phyloP scores from a whole-genome alignment of 148 eudicot species.

The Amaranthus palmeri region DNA sequence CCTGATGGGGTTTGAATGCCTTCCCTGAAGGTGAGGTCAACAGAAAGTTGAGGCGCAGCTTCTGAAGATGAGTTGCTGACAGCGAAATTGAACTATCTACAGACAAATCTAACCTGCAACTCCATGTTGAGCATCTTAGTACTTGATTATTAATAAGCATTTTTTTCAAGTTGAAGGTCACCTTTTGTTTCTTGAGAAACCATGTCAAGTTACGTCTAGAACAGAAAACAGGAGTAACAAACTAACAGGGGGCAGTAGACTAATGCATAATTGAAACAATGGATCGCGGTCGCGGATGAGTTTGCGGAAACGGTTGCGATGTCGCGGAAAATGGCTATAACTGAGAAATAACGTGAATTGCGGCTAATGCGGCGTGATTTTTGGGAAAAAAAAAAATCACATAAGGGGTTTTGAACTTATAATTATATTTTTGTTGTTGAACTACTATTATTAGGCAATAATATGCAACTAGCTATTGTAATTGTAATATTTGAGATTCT shows the following conservation, averaged over 20 bases:
- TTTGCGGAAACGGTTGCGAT: too few relatives aligned
- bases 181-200: neutral
- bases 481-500: too few relatives aligned
- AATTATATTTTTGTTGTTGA: too few relatives aligned
- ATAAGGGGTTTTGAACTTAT: too few relatives aligned
- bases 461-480: too few relatives aligned
- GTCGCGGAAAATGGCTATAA: too few relatives aligned
- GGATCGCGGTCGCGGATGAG: too few relatives aligned
- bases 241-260: neutral
- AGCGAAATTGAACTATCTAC: conserved; percentile 53
- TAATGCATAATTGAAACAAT: neutral
- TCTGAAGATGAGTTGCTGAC: conserved; percentile 91
- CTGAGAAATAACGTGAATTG: too few relatives aligned
- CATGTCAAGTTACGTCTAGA: conserved; percentile 1
- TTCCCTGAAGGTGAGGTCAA: conserved; percentile 67
- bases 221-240: neutral
- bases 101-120: conserved; percentile 63
- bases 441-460: too few relatives aligned
- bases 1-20: conserved; percentile 90
- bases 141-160: neutral
- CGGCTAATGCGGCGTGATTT: too few relatives aligned
- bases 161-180: neutral
- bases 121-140: neutral
- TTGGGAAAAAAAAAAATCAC: too few relatives aligned
- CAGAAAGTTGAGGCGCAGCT: conserved; percentile 72